Base-by-base conservation (phyloP, 2,329 filamentous ascomycete genomes). In the Calonectria naviculata region DNA sequence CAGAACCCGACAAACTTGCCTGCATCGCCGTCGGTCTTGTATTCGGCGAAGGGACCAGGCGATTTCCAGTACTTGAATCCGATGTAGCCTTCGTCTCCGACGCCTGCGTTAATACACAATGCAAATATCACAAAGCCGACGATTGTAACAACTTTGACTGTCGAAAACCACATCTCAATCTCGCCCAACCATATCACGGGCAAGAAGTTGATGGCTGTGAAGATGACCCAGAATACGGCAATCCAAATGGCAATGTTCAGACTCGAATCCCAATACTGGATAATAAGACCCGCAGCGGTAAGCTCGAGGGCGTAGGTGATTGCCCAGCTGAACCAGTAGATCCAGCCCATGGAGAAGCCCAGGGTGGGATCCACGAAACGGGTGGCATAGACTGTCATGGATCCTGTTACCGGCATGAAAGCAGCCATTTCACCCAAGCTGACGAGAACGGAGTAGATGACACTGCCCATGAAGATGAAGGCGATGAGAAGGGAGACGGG, bases 351-450 rank as follows among this genome's bases (percentile, higher is more conserved):
- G 21, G 70, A 64, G 26, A 71, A 71, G 36, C 84, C 86, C 24
- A 86, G 80, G 1, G 85, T 84, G 41, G 85, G 83, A 67, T 87
- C 85, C 60, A 87, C 85, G 68, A 84, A 87, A n/a, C 86, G 83
- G 21, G 84, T 81, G 12, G 86, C 86, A 61, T 88, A 89, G 28
- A 87, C 80, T 6, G 86, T 84, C 9, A 89, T 85, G 6, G 87
- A 87, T n/a, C 88, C 87, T 31, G 89, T 84, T 72, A 91, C 81
- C 4, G 90, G 89, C 63, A 93, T 86, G 84, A 90, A 92, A 36
- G 90, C 87, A 26, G 90, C 89, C 84, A 92, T 89, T 80, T 90
- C 89, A 24, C 86, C 87, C 66, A 92, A 87, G 76, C 54, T 62
- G 31, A 68, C 38, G 5, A 68, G 24, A n/a, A 68, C 58, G 7